These are phyloP conservation scores for Pyrrhoderma lamaoense DNA, from an alignment of 1,284 basidiomycete genomes.

Conservation along the genomic window DNA sequence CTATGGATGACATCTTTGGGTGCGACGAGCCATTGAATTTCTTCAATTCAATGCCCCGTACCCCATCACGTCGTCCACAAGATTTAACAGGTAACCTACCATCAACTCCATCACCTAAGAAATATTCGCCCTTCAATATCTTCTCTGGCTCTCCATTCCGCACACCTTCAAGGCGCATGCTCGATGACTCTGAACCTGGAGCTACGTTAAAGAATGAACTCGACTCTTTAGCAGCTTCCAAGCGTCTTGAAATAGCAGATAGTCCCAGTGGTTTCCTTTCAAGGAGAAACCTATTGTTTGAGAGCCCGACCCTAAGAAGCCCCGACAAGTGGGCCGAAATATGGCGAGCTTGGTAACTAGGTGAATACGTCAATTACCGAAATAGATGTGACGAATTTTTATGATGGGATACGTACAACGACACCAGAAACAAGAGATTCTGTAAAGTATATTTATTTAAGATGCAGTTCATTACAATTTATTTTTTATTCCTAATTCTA, in stretches of 20 bases:
- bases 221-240: constrained; percentile 12
- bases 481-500: too few relatives aligned
- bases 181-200: constrained; percentile 15
- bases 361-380: too few relatives aligned
- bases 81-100: neutral
- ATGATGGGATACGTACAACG: too few relatives aligned
- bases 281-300: constrained; percentile 14
- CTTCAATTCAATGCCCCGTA: constrained; percentile 1
- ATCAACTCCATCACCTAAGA: constrained; percentile 1
- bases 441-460: too few relatives aligned
- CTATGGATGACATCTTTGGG: neutral
- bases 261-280: constrained; percentile 16
- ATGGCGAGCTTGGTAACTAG: too few relatives aligned
- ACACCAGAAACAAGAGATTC: too few relatives aligned
- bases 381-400: too few relatives aligned
- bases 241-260: constrained; percentile 6
- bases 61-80: neutral
- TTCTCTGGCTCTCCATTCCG: constrained; percentile 16
- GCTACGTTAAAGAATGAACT: constrained; percentile 16
- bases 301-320: constrained; percentile 17
- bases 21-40: constrained; percentile 4
- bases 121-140: constrained; percentile 9
- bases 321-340: constrained; percentile 10
- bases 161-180: constrained; percentile 14
- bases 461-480: too few relatives aligned